Percentiles rank a stretch among this genome's conserved stretches.
phyloP scores from a whole-genome alignment of 768 basidiomycete species.

The Leccinum uliginosum region DNA sequence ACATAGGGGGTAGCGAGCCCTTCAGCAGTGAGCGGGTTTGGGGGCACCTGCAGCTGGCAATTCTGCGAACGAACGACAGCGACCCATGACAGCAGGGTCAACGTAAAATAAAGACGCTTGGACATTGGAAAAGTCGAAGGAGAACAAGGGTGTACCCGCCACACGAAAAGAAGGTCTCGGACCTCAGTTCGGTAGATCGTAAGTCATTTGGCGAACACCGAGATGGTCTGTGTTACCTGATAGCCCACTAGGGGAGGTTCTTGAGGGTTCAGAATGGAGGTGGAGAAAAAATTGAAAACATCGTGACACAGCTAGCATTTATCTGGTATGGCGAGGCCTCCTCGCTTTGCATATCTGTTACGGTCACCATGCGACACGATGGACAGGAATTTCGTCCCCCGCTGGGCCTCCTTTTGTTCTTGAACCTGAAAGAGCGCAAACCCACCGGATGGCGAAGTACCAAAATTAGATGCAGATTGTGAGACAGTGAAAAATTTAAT shows the following conservation, averaged over 20 bases:
- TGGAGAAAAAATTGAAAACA: background rate
- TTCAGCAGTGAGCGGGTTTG: conserved; percentile 20
- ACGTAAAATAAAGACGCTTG: conserved; percentile 5
- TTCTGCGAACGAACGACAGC: conserved; percentile 18
- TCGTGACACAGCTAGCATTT: background rate
- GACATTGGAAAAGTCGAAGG: conserved; percentile 12
- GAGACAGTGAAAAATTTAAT: background rate
- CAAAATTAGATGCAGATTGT: background rate
- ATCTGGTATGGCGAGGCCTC: conserved; percentile 8
- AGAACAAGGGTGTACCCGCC: conserved; percentile 18
- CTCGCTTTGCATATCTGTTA: background rate
- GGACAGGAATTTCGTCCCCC: background rate
- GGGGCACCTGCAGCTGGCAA: conserved; percentile 20
- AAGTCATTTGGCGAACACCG: background rate
- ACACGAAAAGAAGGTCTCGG: conserved; percentile 21
- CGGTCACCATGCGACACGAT: conserved; percentile 11
- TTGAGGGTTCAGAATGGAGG: background rate
- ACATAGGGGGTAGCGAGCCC: conserved; percentile 27
- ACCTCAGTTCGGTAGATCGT: conserved; percentile 8
- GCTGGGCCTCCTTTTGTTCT: background rate
- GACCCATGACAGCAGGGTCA: conserved; percentile 14
- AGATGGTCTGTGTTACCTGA: conserved; percentile 6
- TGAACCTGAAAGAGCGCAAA: background rate
- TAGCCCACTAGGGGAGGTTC: conserved; percentile 10
- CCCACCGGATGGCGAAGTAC: background rate